Conservation (phyloP, 164 flowering plant genomes). For the Liquidambar formosana region DNA sequence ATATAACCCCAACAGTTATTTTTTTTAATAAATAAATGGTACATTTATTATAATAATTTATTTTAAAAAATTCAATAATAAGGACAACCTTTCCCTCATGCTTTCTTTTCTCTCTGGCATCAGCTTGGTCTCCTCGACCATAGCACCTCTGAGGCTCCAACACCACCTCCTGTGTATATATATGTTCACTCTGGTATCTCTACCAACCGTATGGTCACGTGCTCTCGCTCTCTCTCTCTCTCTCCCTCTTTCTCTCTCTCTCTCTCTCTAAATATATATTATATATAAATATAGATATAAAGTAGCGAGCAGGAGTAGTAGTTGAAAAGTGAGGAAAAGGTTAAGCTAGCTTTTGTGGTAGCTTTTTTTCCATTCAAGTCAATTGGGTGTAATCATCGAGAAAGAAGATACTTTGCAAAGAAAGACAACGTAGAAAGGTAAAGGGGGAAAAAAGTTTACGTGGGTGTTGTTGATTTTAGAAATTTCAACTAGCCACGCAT, state of each 20-base stretch:
- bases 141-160: not conserved
- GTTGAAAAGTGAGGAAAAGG: slow-evolving; percentile 21
- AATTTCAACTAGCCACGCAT: too few species aligned
- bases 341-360: slow-evolving; percentile 11
- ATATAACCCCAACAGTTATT: too few species aligned
- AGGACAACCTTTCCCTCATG: not conserved
- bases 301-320: not conserved
- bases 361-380: slow-evolving; percentile 25
- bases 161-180: not conserved
- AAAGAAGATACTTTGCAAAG: not conserved
- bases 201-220: slow-evolving; percentile 10
- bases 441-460: not conserved
- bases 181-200: slow-evolving; percentile 2
- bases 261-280: too few species aligned
- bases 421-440: too few species aligned
- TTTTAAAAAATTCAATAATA: not conserved
- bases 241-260: too few species aligned
- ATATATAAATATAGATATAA: too few species aligned
- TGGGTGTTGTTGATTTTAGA: not conserved
- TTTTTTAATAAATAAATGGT: too few species aligned
- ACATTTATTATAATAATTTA: not conserved
- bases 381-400: slow-evolving; percentile 22
- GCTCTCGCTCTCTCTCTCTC: slow-evolving; percentile 7
- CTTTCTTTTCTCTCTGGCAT: not conserved
- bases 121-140: slow-evolving; percentile 1